phyloP scores from a whole-genome alignment of 2,329 filamentous ascomycete species.

The Pseudogymnoascus sp. region DNA sequence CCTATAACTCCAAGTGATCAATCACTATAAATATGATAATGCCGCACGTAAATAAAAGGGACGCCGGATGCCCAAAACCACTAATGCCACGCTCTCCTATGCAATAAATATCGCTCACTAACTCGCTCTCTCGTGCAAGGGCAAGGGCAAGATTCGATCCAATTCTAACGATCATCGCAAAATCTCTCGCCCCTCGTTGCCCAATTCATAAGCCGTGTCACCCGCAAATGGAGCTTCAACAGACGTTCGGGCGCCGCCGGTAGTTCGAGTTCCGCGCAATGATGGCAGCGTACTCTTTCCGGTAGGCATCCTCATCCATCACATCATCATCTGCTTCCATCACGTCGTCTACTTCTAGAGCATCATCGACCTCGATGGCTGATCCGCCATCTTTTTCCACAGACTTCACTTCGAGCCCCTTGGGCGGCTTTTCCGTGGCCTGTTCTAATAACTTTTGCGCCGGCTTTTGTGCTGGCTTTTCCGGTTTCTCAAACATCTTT shows the following conservation, averaged over 20 bases:
- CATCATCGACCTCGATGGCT: background rate
- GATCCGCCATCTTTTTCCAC: background rate
- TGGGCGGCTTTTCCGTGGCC: background rate
- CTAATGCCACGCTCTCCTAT: background rate
- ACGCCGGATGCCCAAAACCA: background rate
- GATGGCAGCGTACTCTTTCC: background rate
- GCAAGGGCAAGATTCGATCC: background rate
- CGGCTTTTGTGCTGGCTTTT: background rate
- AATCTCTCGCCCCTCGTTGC: background rate
- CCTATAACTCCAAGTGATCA: background rate
- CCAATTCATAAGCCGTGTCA: background rate
- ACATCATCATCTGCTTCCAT: constrained; percentile 1
- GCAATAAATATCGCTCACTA: background rate
- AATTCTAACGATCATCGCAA: background rate
- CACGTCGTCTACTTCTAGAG: background rate
- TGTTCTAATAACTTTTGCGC: background rate
- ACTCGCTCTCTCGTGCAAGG: background rate
- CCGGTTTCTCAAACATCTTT: constrained; percentile 5
- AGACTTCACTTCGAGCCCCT: background rate
- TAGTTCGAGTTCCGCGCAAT: constrained; percentile 1
- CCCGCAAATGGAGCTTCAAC: background rate
- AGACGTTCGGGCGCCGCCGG: background rate
- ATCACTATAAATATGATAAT: constrained; percentile 9
- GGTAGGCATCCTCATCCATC: background rate
- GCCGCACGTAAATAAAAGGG: background rate